Evolutionary conservation across 2,329 filamentous ascomycete genomes (phyloP).

Genomic region (Pseudogymnoascus sp.): DNA sequence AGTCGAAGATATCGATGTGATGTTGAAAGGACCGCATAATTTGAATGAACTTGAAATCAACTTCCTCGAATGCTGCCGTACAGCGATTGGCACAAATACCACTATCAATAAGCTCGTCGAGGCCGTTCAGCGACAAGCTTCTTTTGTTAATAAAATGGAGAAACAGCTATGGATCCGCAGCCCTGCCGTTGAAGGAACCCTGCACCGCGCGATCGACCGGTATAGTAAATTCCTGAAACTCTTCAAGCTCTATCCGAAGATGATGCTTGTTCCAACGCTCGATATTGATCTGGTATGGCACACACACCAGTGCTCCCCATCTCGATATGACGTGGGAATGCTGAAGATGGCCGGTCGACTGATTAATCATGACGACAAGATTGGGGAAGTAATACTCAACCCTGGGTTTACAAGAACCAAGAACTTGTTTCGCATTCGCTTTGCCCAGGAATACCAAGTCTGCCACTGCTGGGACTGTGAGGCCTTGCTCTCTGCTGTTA

Average conservation of each 20-base stretch:
- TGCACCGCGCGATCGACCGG: slow-evolving; percentile 30
- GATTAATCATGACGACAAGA: slow-evolving; percentile 29
- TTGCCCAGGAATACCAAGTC: slow-evolving; percentile 30
- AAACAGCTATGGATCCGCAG: slow-evolving; percentile 33
- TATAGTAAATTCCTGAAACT: slow-evolving; percentile 35
- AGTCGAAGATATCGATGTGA: not conserved
- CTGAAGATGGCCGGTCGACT: slow-evolving; percentile 19
- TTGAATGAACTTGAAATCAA: not conserved
- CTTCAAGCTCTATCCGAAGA: slow-evolving; percentile 24
- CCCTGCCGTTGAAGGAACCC: slow-evolving; percentile 29
- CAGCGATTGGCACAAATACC: slow-evolving; percentile 9
- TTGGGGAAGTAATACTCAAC: slow-evolving; percentile 24
- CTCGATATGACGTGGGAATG: slow-evolving; percentile 22
- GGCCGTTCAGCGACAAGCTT: slow-evolving; percentile 32
- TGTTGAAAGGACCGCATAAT: not conserved
- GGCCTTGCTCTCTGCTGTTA: slow-evolving; percentile 24
- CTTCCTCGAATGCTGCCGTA: not conserved
- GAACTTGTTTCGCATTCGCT: slow-evolving; percentile 26
- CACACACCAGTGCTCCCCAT: slow-evolving; percentile 34
- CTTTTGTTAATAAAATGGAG: slow-evolving; percentile 37
- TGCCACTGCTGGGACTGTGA: slow-evolving; percentile 36
- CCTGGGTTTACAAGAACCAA: slow-evolving; percentile 27
- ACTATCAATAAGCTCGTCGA: slow-evolving; percentile 20
- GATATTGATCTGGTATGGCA: slow-evolving; percentile 40
- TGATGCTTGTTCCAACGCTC: slow-evolving; percentile 33